Evolutionary conservation across 1,284 basidiomycete species (phyloP).

Genomic region (Coniferiporia weirii): DNA sequence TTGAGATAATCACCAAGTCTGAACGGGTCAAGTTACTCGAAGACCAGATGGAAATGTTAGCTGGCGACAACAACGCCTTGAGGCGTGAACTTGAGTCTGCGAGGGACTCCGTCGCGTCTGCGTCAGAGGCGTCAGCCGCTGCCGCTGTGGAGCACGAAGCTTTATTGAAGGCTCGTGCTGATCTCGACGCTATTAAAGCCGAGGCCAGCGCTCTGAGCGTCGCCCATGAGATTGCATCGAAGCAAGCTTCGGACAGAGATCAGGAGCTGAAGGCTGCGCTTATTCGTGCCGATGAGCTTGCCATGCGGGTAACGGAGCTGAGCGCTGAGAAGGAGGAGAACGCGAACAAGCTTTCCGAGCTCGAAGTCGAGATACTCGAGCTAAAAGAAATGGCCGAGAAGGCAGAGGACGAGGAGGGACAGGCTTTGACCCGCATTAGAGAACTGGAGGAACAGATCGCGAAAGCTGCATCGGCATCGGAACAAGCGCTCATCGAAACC

Average conservation of each 20-base stretch:
- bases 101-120: constrained; percentile 39
- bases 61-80: constrained; percentile 45
- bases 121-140: constrained; percentile 40
- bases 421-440: constrained; percentile 43
- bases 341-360: constrained; percentile 67
- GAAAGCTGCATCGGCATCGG: constrained; percentile 41
- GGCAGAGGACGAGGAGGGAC: constrained; percentile 51
- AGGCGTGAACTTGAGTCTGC: constrained; percentile 50
- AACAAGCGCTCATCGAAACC: constrained; percentile 48
- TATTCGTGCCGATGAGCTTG: constrained; percentile 40
- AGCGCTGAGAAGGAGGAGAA: constrained; percentile 69
- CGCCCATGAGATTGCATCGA: constrained; percentile 44
- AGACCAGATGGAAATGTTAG: constrained; percentile 45
- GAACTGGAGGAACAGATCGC: constrained; percentile 47
- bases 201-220: constrained; percentile 48
- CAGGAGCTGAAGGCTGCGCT: constrained; percentile 40
- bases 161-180: constrained; percentile 56
- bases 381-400: constrained; percentile 66
- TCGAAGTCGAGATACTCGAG: constrained; percentile 77
- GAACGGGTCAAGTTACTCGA: constrained; percentile 45
- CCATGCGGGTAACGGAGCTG: constrained; percentile 50
- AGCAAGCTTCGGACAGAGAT: constrained; percentile 42
- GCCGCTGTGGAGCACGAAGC: constrained; percentile 59
- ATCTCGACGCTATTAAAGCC: constrained; percentile 51
- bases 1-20: constrained; percentile 35